Percentiles rank a stretch among this genome's conserved stretches.
These are phyloP conservation scores for Oxytropis ochrocephala DNA, from an alignment of 306 rosid genomes.

Conservation along the genomic window DNA sequence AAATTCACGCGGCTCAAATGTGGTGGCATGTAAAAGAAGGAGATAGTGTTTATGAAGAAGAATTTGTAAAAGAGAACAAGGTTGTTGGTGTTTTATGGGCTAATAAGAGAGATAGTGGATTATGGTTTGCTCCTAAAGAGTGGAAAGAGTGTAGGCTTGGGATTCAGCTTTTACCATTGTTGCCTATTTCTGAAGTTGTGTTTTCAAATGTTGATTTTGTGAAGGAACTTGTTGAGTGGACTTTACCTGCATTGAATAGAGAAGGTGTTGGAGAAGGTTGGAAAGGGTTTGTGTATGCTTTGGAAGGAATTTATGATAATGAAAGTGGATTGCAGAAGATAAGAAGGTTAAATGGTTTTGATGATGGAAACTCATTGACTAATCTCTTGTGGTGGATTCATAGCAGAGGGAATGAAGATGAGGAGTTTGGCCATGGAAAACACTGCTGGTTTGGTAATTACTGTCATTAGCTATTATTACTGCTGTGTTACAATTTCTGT, in stretches of 20 bases:
- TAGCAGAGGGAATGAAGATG: conserved; percentile 43
- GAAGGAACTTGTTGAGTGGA: conserved; percentile 70
- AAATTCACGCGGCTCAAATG: conserved; percentile 66
- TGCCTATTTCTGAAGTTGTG: conserved; percentile 31
- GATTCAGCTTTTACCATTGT: conserved; percentile 66
- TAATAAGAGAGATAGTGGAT: conserved; percentile 69
- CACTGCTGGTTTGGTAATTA: conserved; percentile 34
- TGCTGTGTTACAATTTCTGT: not conserved
- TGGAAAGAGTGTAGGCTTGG: conserved; percentile 81
- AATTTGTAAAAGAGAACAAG: conserved; percentile 49
- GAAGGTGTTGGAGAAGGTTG: conserved; percentile 65
- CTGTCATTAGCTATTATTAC: conserved; percentile 23
- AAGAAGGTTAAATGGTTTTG: conserved; percentile 47
- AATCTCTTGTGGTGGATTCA: conserved; percentile 93
- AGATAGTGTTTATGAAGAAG: conserved; percentile 36
- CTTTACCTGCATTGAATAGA: conserved; percentile 60
- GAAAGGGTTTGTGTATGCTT: conserved; percentile 73
- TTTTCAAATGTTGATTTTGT: conserved; percentile 38
- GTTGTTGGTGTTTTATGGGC: conserved; percentile 83
- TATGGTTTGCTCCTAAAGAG: conserved; percentile 80
- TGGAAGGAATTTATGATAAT: conserved; percentile 60
- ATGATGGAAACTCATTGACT: conserved; percentile 67
- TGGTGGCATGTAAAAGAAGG: conserved; percentile 82
- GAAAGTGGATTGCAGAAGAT: conserved; percentile 41
- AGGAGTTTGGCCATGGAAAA: conserved; percentile 26